phyloP scores from a whole-genome alignment of 2,329 filamentous ascomycete species.

The Boeremia lycopersici region DNA sequence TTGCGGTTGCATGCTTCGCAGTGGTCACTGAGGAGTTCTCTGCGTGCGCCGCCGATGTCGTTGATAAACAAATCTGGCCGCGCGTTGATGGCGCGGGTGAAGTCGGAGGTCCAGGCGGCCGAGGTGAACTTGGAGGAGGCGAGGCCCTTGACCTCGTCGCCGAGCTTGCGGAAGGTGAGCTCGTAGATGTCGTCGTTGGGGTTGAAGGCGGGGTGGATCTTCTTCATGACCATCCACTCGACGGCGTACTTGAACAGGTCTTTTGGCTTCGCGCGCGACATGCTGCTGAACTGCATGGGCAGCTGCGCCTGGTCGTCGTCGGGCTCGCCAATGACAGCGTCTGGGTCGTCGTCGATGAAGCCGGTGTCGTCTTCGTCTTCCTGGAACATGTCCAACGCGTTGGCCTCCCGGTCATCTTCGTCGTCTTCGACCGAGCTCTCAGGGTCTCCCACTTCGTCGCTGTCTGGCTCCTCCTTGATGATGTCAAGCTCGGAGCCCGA shows the following conservation, averaged over 20 bases:
- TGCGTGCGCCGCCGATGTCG: slow-evolving; percentile 31
- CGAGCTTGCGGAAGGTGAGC: slow-evolving; percentile 72
- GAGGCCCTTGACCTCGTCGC: slow-evolving; percentile 71
- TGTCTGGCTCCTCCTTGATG: slow-evolving; percentile 41
- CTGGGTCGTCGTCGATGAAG: slow-evolving; percentile 68
- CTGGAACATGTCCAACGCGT: slow-evolving; percentile 54
- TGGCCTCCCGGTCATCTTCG: slow-evolving; percentile 31
- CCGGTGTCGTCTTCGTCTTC: slow-evolving; percentile 65
- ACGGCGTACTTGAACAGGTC: slow-evolving; percentile 76
- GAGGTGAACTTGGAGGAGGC: slow-evolving; percentile 75
- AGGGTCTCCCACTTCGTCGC: slow-evolving; percentile 17
- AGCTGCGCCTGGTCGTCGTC: slow-evolving; percentile 62
- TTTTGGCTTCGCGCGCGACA: slow-evolving; percentile 69
- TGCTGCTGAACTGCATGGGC: slow-evolving; percentile 71
- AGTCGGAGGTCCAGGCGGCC: slow-evolving; percentile 70
- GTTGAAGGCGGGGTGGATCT: slow-evolving; percentile 73
- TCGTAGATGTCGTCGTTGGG: slow-evolving; percentile 68
- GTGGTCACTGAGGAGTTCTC: slow-evolving; percentile 35
- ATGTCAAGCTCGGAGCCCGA: slow-evolving; percentile 39
- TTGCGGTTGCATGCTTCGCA: slow-evolving; percentile 76
- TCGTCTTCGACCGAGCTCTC: slow-evolving; percentile 34
- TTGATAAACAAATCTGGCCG: slow-evolving; percentile 62
- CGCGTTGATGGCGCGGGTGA: slow-evolving; percentile 68
- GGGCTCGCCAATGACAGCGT: slow-evolving; percentile 55
- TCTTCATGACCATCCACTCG: slow-evolving; percentile 82